Conservation (phyloP, 345 rosid species). For the Cardamine occulta region DNA sequence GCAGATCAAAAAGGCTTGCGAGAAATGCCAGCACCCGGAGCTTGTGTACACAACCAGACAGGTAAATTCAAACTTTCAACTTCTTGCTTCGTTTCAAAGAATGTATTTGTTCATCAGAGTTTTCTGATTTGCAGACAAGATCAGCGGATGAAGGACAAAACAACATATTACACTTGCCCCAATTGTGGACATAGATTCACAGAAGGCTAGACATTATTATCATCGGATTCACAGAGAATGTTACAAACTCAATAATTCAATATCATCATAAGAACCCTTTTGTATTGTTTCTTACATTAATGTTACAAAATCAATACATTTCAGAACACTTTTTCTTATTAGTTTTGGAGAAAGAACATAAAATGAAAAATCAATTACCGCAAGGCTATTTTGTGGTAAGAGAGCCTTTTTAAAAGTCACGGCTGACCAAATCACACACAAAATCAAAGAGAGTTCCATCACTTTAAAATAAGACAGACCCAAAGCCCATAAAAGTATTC, state of each 20-base stretch:
- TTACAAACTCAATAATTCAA: background rate
- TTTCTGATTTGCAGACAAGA: slow-evolving; percentile 36
- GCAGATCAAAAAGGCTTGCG: slow-evolving; percentile 44
- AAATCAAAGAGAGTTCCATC: slow-evolving; percentile 39
- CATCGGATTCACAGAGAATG: background rate
- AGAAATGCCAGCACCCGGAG: slow-evolving; percentile 44
- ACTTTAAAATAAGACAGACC: slow-evolving; percentile 9
- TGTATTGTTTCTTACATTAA: slow-evolving; percentile 2
- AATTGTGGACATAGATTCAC: slow-evolving; percentile 44
- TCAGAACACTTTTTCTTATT: background rate
- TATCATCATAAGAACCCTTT: slow-evolving; percentile 11
- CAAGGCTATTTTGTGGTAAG: slow-evolving; percentile 24
- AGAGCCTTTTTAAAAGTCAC: slow-evolving; percentile 26
- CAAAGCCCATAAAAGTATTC: slow-evolving; percentile 17
- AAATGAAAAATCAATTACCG: background rate
- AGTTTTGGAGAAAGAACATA: background rate
- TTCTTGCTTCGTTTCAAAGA: background rate
- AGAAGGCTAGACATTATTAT: slow-evolving; percentile 38
- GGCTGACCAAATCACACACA: slow-evolving; percentile 43
- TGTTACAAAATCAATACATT: background rate
- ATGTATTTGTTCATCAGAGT: slow-evolving; percentile 10
- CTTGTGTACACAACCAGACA: slow-evolving; percentile 45
- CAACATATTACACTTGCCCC: slow-evolving; percentile 42
- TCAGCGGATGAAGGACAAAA: slow-evolving; percentile 44
- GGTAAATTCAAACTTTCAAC: slow-evolving; percentile 11